Evolutionary conservation across 192 early-diverging fungal species (phyloP).

Genomic region (Backusella psychrophila): DNA sequence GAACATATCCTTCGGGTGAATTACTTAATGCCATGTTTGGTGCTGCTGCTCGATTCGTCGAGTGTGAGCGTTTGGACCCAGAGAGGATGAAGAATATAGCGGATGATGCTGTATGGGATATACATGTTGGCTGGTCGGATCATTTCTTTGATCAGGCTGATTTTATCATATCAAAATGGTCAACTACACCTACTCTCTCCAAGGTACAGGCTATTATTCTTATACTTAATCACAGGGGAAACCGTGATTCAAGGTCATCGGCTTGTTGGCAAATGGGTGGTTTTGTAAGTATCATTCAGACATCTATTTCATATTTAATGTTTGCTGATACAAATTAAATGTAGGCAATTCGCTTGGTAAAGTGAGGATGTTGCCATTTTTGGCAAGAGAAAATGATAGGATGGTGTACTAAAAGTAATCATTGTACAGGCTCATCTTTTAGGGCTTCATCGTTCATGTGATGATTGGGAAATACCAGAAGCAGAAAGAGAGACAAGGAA

Average conservation of each 20-base stretch:
- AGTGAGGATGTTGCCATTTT: background rate
- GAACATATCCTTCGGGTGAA: slow-evolving; percentile 20
- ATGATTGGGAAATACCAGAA: slow-evolving; percentile 6
- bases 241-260: slow-evolving; percentile 23
- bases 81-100: slow-evolving; percentile 1
- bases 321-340: background rate
- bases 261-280: slow-evolving; percentile 28
- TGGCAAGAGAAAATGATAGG: background rate
- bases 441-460: background rate
- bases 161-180: slow-evolving; percentile 13
- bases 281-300: background rate
- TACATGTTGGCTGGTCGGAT: slow-evolving; percentile 26
- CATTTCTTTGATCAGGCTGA: slow-evolving; percentile 27
- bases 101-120: slow-evolving; percentile 23
- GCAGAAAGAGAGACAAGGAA: slow-evolving; percentile 7
- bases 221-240: slow-evolving; percentile 23
- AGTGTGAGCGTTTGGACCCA: slow-evolving; percentile 13
- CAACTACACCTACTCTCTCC: slow-evolving; percentile 16
- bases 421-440: slow-evolving; percentile 5
- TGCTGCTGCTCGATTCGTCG: slow-evolving; percentile 28
- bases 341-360: slow-evolving; percentile 2
- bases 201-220: slow-evolving; percentile 31
- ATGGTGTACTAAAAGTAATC: background rate
- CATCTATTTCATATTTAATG: background rate
- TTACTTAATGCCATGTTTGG: slow-evolving; percentile 31